A percentile compares a stretch with the other conserved stretches of the same genome.
phyloP scores from a whole-genome alignment of 345 rosid species.

The Erucastrum elatum region DNA sequence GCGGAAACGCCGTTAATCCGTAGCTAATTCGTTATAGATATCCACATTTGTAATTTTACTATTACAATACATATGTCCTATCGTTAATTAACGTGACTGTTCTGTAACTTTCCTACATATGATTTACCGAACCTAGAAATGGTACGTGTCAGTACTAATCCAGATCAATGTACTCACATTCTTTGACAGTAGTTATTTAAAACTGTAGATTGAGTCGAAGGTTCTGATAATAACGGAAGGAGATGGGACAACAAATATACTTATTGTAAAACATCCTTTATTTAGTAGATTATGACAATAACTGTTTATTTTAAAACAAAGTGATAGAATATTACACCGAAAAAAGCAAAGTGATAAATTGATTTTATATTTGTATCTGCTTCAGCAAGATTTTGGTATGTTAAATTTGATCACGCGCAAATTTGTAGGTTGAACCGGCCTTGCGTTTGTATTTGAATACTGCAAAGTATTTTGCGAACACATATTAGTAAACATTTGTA shows the following conservation, averaged over 20 bases:
- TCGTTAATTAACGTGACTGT: too few species aligned
- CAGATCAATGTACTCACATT: not conserved
- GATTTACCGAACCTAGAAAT: not conserved
- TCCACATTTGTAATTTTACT: too few species aligned
- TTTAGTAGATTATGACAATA: too few species aligned
- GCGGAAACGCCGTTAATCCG: not conserved
- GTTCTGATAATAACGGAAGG: too few species aligned
- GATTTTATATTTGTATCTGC: not conserved
- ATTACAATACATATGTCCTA: too few species aligned
- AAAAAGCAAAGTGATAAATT: too few species aligned
- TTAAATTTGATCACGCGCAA: constrained; percentile 47
- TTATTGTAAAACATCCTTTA: too few species aligned
- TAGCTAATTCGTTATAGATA: not conserved
- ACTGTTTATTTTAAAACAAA: too few species aligned
- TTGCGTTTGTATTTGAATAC: constrained; percentile 51
- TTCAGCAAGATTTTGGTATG: constrained; percentile 35
- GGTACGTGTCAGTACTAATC: not conserved
- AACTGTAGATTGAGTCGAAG: too few species aligned
- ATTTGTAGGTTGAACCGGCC: constrained; percentile 59
- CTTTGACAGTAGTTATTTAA: not conserved
- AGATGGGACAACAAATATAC: too few species aligned
- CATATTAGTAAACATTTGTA: not conserved
- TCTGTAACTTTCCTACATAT: not conserved
- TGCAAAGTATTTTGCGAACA: constrained; percentile 12
- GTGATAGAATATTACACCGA: too few species aligned